Evolutionary conservation across 2,329 filamentous ascomycete species (phyloP), one percentile per base, ranked within the genome.

Genomic region (Ascosphaera acerosa): DNA sequence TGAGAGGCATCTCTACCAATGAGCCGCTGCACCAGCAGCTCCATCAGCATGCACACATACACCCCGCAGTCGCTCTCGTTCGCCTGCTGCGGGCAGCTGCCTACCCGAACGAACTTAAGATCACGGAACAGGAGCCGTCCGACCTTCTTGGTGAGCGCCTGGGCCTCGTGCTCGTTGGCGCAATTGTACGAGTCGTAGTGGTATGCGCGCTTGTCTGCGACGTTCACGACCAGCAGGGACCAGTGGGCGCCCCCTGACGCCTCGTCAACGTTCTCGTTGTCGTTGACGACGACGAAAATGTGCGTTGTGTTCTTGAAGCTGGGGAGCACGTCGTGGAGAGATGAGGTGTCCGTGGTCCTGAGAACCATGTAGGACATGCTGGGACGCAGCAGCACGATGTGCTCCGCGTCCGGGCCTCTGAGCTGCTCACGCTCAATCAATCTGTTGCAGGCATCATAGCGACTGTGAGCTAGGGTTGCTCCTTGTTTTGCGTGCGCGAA

Each of bases 21-120:
- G 15, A 97, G 59, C 34, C 77, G 62, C 52, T 81, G 82, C 31
- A 92, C 60, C n/a, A 97, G 56, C 53, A 92, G 76, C 30, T 81
- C 70, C 82, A 97, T 97, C 37, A 84, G 64, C 40, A 94, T 66
- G 50, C 87, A 94, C 3, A 97, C 87, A 49, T 82, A 94, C 1
- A 97, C 78, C 12, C 87, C 87, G 42, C 87, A 97, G 52, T 97
- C 87, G 46, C 68, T 84, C 16, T 76, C 70, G 41, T 94, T 94
- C 41, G 82, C 74, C 50, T 97, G 87, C 44, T 89, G 76, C 0
- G 87, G 87, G 6, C 70, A 75, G 46, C 94, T 84, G 0, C 73
- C 61, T 33, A 97, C 62, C 48, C 84, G 70, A 44, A 82, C 66
- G 47, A 89, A 92, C 12, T 48, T 45, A 14, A 70, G 61, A 12